Percentiles rank a stretch among this genome's conserved stretches.
phyloP scores from a whole-genome alignment of 331 rosid species.

The Malus hybrid region DNA sequence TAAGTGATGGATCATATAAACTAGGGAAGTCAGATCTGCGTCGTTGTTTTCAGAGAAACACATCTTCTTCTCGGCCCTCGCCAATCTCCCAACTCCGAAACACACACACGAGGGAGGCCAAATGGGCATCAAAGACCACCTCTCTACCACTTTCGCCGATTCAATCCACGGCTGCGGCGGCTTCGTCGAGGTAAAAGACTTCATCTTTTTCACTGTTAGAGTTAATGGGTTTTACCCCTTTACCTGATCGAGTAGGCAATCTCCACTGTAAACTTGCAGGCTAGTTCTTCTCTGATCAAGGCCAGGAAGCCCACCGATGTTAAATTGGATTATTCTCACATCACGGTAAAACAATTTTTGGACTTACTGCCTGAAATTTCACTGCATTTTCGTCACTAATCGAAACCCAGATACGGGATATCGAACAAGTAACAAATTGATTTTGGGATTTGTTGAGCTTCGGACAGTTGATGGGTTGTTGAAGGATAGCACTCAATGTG shows the following conservation, averaged over 20 bases:
- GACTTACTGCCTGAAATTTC: not conserved
- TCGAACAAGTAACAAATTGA: not conserved
- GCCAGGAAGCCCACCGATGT: slow-evolving; percentile 54
- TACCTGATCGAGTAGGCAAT: not conserved
- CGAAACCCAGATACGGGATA: no score
- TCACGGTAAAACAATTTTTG: slow-evolving; percentile 39
- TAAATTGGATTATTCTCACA: slow-evolving; percentile 88
- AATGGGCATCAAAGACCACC: not conserved
- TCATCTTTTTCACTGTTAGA: not conserved
- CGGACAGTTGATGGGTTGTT: slow-evolving; percentile 86
- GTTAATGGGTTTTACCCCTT: not conserved
- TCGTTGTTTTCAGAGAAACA: not conserved
- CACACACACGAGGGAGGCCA: not conserved
- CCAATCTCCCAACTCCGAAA: not conserved
- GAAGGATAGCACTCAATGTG: slow-evolving; percentile 73
- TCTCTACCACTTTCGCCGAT: slow-evolving; percentile 54
- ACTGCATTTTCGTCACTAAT: not conserved
- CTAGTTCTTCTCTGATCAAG: slow-evolving; percentile 69
- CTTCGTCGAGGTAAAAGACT: slow-evolving; percentile 47
- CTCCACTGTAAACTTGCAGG: slow-evolving; percentile 29
- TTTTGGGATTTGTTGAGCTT: slow-evolving; percentile 55
- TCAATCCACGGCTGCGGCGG: slow-evolving; percentile 38
- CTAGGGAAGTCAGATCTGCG: not conserved
- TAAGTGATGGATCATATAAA: not conserved
- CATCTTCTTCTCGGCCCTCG: not conserved